Evolutionary conservation across 306 rosid genomes (phyloP), one percentile per base, ranked within the genome.

Genomic region (Amphicarpaea edgeworthii): DNA sequence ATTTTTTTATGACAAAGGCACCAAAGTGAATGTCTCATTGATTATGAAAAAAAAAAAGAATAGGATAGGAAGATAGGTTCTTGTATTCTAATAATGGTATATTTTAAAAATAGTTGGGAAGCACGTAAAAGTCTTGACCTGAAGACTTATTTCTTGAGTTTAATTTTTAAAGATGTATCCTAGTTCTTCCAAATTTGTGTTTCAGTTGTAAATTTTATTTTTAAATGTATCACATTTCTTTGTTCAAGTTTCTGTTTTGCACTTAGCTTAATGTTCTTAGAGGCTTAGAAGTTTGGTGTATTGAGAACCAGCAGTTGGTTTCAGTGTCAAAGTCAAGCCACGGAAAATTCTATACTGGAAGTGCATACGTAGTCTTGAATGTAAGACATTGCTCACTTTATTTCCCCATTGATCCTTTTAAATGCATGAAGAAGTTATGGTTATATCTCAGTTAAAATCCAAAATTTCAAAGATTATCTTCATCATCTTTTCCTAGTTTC

Each of bases 221-320:
- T 43, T 21, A 80, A 38, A n/a, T 34, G 51, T 24, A 57, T 72
- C 28, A 19, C 70, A 43, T 20, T 80, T 83, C 34, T 42, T 45
- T 16, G 73, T 81, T 79, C 51, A 58, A 78, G 67, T 57, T 66
- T 70, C 75, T 84, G 82, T 59, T 84, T 58, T 82, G 2, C 77
- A 83, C 91, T 91, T 91, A 83, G 19, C 87, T 65, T 82, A 80
- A 58, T 32, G 42, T 30, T 73, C 53, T 59, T 30, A 94, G 98
- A 73, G 98, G 98, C 69, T 67, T 92, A 81, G 97, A 94, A 82
- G 85, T 94, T 67, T 94, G 98, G 98, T 92, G 98, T 67, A 76
- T 94, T 54, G 96, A 92, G 90, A 90, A 83, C 78, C 93, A 86
- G 64, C 79, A 41, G 61, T 72, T 94, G 79, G 93, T 88, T 78